phyloP scores from a whole-genome alignment of 2,329 filamentous ascomycete species.

The Xylariaceae sp. region DNA sequence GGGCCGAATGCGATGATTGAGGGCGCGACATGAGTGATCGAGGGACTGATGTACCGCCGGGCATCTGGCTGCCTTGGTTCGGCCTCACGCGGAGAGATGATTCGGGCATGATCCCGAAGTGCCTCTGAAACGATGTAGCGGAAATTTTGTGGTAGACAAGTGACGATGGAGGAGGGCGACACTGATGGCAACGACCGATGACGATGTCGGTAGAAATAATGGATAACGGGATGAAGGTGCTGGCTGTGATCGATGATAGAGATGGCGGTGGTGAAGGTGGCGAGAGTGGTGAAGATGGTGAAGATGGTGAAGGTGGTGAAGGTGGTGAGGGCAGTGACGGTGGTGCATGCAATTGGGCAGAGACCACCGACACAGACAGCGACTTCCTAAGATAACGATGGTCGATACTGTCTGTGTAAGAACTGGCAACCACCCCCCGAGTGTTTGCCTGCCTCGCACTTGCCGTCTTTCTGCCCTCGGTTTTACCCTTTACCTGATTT shows the following conservation, averaged over 20 bases:
- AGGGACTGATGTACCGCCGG: constrained; percentile 5
- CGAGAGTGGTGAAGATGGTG: neutral
- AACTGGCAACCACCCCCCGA: neutral
- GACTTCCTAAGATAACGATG: no score
- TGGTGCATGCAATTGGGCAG: no score
- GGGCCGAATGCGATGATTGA: neutral
- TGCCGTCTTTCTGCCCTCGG: neutral
- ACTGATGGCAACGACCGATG: no score
- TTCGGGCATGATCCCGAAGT: constrained; percentile 6
- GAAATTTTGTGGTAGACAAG: no score
- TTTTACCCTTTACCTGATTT: no score
- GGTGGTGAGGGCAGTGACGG: no score
- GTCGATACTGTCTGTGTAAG: neutral
- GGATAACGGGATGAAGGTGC: no score
- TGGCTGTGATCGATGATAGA: neutral
- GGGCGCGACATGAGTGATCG: no score
- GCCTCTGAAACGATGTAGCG: neutral
- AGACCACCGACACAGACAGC: no score
- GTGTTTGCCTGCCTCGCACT: neutral
- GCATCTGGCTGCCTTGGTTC: constrained; percentile 23
- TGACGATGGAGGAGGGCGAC: no score
- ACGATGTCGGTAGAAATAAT: no score
- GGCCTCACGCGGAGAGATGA: constrained; percentile 24
- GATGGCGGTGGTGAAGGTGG: neutral
- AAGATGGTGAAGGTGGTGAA: neutral